Conservation (phyloP, 75 land plant genomes). For the Larix kaempferi region DNA sequence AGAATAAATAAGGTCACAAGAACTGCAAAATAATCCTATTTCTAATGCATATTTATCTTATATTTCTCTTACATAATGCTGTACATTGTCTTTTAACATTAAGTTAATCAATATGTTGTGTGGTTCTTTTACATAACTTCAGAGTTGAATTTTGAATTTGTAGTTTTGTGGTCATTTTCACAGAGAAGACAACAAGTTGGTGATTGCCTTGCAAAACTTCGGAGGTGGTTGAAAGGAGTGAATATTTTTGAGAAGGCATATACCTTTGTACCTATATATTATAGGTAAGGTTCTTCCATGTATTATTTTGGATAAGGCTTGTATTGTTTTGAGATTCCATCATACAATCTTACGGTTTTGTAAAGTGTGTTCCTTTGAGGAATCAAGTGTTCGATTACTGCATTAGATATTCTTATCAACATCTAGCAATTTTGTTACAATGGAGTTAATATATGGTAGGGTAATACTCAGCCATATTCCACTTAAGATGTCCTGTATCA, state of each 20-base stretch:
- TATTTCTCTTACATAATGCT: too few relatives aligned
- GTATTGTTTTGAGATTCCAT: not conserved
- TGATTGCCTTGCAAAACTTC: constrained; percentile 46
- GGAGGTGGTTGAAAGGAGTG: constrained; percentile 94
- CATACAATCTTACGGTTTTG: not conserved
- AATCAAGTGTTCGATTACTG: not conserved
- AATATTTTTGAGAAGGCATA: constrained; percentile 92
- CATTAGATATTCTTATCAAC: too few relatives aligned
- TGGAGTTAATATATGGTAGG: too few relatives aligned
- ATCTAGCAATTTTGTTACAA: too few relatives aligned
- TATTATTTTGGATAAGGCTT: constrained; percentile 1
- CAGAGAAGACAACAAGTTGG: constrained; percentile 46
- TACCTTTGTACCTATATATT: constrained; percentile 79
- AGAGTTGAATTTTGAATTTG: not conserved
- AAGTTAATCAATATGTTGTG: not conserved
- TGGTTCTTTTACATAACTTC: not conserved
- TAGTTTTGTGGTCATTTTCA: not conserved
- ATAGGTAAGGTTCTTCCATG: constrained; percentile 39
- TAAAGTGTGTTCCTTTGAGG: not conserved
- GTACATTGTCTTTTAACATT: not conserved
- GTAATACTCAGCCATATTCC: too few relatives aligned
- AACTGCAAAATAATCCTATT: too few relatives aligned
- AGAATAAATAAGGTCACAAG: too few relatives aligned
- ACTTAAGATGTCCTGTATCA: too few relatives aligned
- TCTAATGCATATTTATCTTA: too few relatives aligned